These are phyloP conservation scores for Isatis tinctoria DNA, from an alignment of 345 rosid genomes.

Conservation along the genomic window DNA sequence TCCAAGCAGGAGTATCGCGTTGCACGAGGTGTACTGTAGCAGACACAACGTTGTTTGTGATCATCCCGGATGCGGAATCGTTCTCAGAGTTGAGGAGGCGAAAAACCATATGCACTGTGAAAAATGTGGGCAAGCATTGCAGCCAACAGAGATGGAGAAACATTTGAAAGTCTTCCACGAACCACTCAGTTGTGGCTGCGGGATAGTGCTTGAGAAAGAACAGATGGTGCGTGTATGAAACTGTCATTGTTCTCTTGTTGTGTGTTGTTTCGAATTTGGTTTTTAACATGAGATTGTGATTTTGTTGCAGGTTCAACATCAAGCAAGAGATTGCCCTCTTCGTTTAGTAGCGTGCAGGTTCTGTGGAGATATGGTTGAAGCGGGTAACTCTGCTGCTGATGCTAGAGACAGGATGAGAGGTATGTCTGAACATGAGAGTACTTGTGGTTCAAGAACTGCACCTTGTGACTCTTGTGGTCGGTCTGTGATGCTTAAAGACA, in stretches of 20 bases:
- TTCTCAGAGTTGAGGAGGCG: conserved; percentile 73
- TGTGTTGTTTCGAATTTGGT: not conserved
- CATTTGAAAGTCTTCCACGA: conserved; percentile 91
- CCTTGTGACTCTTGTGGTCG: conserved; percentile 94
- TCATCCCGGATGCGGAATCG: conserved; percentile 69
- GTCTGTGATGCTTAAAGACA: conserved; percentile 93
- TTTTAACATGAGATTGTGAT: not conserved
- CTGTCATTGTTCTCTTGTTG: not conserved
- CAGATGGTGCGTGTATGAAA: conserved; percentile 54
- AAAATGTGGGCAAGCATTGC: conserved; percentile 83
- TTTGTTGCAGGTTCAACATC: conserved; percentile 66
- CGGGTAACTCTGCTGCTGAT: conserved; percentile 71
- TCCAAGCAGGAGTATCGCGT: conserved; percentile 69
- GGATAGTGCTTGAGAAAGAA: conserved; percentile 73
- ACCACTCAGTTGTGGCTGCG: conserved; percentile 77
- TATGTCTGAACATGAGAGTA: conserved; percentile 91
- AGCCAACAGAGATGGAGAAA: conserved; percentile 77
- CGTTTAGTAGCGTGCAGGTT: conserved; percentile 75
- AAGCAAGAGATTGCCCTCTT: conserved; percentile 59
- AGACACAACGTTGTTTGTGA: conserved; percentile 75
- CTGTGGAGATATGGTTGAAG: conserved; percentile 95
- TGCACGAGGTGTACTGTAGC: conserved; percentile 88
- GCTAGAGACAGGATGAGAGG: conserved; percentile 74
- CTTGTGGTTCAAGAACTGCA: conserved; percentile 88
- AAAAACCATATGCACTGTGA: conserved; percentile 74